These are phyloP conservation scores for Neofusicoccum laricinum DNA, from an alignment of 2,329 filamentous ascomycete genomes.

Conservation along the genomic window DNA sequence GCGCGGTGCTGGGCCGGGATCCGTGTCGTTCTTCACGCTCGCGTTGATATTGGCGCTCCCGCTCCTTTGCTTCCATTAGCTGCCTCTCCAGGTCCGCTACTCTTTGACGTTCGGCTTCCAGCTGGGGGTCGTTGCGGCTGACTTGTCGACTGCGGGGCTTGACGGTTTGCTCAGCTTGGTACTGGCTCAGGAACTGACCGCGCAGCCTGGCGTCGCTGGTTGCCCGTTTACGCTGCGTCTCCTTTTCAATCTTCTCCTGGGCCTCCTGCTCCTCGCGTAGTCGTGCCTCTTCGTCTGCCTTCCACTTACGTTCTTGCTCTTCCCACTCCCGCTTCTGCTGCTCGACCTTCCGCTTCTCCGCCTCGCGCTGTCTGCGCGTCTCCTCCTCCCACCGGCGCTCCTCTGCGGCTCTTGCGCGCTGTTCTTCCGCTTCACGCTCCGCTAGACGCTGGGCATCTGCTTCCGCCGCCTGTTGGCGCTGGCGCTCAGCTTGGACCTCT, in stretches of 20 bases:
- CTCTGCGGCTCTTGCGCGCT: constrained; percentile 60
- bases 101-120: constrained; percentile 60
- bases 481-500: constrained; percentile 53
- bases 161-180: constrained; percentile 65
- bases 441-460: constrained; percentile 47
- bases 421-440: constrained; percentile 60
- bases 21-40: constrained; percentile 53
- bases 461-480: constrained; percentile 51
- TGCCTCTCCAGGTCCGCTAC: constrained; percentile 78
- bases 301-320: constrained; percentile 74
- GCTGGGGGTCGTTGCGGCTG: constrained; percentile 43
- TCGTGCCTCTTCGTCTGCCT: constrained; percentile 69
- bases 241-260: constrained; percentile 64
- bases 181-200: constrained; percentile 84
- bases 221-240: constrained; percentile 60
- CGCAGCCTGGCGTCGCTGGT: constrained; percentile 67
- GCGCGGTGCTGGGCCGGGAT: constrained; percentile 19
- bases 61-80: constrained; percentile 64
- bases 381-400: constrained; percentile 67
- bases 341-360: constrained; percentile 58
- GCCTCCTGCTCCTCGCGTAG: constrained; percentile 70
- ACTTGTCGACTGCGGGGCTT: constrained; percentile 35
- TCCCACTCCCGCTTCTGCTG: constrained; percentile 73
- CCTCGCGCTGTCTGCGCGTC: constrained; percentile 56
- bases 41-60: constrained; percentile 62